phyloP scores from a whole-genome alignment of 805 yeast species.

The Debaryomyces castellii region DNA sequence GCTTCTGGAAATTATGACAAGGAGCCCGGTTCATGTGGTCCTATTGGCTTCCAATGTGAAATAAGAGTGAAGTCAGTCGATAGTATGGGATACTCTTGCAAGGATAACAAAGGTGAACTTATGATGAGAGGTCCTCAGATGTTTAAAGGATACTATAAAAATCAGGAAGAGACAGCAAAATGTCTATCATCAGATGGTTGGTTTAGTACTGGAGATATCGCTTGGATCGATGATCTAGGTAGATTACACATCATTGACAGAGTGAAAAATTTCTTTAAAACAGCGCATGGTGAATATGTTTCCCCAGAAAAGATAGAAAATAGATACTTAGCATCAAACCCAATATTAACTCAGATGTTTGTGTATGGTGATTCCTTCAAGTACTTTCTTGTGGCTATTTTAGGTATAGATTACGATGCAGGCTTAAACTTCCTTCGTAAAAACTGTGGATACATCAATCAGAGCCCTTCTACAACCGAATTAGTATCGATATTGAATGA shows the following conservation, averaged over 20 bases:
- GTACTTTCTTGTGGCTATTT: constrained; percentile 56
- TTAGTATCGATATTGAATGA: constrained; percentile 13
- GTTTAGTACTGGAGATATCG: constrained; percentile 67
- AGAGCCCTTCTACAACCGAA: constrained; percentile 8
- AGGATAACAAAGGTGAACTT: constrained; percentile 41
- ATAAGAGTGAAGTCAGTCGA: constrained; percentile 14
- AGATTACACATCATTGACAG: constrained; percentile 65
- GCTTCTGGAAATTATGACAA: constrained; percentile 16
- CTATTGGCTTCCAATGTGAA: constrained; percentile 17
- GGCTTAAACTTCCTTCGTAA: constrained; percentile 17
- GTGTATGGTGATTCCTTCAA: constrained; percentile 64
- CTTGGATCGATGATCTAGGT: constrained; percentile 49
- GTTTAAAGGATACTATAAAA: constrained; percentile 55
- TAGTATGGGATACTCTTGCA: constrained; percentile 17
- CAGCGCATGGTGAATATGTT: constrained; percentile 55
- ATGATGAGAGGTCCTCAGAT: constrained; percentile 65
- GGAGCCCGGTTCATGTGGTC: constrained; percentile 26
- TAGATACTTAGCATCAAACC: constrained; percentile 52
- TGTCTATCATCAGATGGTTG: constrained; percentile 58
- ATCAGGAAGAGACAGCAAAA: constrained; percentile 51
- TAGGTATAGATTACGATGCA: constrained; percentile 55
- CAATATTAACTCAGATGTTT: constrained; percentile 52
- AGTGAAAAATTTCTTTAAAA: constrained; percentile 76
- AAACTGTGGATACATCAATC: constrained; percentile 12
- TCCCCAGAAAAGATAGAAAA: constrained; percentile 78